Evolutionary conservation across 1,139 yeast genomes (phyloP), one percentile per base, ranked within the genome.

Genomic region (Suzukiozyma palmioleophila): DNA sequence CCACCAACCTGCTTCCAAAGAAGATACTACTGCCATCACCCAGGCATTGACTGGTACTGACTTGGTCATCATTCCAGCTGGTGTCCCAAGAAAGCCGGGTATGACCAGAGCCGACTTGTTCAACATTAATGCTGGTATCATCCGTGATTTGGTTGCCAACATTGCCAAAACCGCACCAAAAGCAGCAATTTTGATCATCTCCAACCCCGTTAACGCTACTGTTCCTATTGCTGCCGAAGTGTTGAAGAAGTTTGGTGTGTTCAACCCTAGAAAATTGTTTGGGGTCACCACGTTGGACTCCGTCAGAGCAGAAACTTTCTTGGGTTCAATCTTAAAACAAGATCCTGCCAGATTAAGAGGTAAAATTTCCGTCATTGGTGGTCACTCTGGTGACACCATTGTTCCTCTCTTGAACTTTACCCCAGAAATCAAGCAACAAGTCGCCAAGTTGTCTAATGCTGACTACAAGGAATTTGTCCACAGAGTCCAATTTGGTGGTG

Each of bases 61-160:
- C 44, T 62, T 83, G 44, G 87, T 81, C 22, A 64, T 82, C 32
- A 81, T 81, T 40, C 88, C 89, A n/a, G 89, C 89, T n/a, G 90
- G 89, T 40, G 81, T 83, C 12, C 88, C 89, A 38, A 74, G 89
- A 59, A 82, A 82, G 55, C 88, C 89, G 11, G 89, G 89, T 15
- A 82, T 82, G 88, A 79, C 88, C 24, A 72, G 90, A 56, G 87
- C 83, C 46, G 89, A 83, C 58, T 69, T 83, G 52, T 83, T 83
- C 64, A 81, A 79, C 55, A 80, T 81, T 57, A 83, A 83, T 59
- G 89, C 88, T 2, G 75, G 79, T 9, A 83, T 83, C 49, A 77
- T 83, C 43, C 69, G 79, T 52, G 75, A 73, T 42, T 69, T 82
- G 55, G 81, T 79, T 41, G 73, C 76, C 40, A 74, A 75, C 37